Conservation (phyloP, 257 asterid species). For the Nicotiana noctiflora region DNA sequence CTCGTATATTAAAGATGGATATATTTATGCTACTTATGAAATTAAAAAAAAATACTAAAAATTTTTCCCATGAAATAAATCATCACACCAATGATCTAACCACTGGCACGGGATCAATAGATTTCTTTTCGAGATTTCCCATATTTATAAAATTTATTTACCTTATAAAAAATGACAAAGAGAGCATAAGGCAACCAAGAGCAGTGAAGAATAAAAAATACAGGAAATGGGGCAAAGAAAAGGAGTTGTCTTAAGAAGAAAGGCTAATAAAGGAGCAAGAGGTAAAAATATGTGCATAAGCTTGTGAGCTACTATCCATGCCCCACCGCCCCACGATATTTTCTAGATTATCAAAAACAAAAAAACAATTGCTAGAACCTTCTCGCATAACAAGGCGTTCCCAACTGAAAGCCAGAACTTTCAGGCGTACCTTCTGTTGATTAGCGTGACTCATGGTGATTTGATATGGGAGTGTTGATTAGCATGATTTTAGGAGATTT, state of each 20-base stretch:
- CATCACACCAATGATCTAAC: constrained; percentile 3
- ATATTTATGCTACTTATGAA: not conserved
- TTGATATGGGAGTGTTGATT: too few species aligned
- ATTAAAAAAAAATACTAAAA: not conserved
- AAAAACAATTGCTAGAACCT: too few species aligned
- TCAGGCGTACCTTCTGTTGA: not conserved
- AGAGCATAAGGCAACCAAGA: not conserved
- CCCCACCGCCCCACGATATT: too few species aligned
- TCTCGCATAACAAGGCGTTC: not conserved
- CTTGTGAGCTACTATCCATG: not conserved
- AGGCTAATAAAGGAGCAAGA: not conserved
- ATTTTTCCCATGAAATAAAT: not conserved
- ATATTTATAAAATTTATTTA: not conserved
- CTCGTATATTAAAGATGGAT: not conserved
- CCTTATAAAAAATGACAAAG: not conserved
- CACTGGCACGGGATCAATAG: not conserved
- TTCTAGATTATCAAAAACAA: too few species aligned
- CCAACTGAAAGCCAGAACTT: not conserved
- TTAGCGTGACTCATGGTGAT: too few species aligned
- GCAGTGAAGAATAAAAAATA: not conserved
- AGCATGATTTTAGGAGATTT: too few species aligned
- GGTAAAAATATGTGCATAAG: not conserved
- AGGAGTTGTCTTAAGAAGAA: not conserved
- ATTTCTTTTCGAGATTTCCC: not conserved
- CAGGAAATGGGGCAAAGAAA: not conserved